Percentiles rank a stretch among this genome's conserved stretches.
These are phyloP conservation scores for Chlorophyllum brunneum DNA, from an alignment of 768 basidiomycete genomes.

Conservation along the genomic window DNA sequence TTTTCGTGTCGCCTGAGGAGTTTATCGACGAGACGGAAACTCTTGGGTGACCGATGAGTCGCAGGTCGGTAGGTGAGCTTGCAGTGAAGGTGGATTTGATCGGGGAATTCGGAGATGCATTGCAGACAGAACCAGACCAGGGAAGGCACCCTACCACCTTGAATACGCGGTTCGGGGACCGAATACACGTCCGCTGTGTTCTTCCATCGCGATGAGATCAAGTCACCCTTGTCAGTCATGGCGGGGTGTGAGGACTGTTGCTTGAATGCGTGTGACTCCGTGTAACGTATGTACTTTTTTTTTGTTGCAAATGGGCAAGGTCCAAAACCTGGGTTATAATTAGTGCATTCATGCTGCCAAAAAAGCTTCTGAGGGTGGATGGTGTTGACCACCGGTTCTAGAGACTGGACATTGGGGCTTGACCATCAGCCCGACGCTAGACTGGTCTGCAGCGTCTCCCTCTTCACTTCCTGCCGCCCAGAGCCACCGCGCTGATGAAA, in stretches of 20 bases:
- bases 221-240: conserved; percentile 15
- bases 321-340: too few species aligned
- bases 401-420: too few species aligned
- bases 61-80: conserved; percentile 33
- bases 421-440: too few species aligned
- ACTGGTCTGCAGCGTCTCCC: too few species aligned
- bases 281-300: too few species aligned
- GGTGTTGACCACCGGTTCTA: too few species aligned
- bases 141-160: conserved; percentile 38
- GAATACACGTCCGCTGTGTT: conserved; percentile 12
- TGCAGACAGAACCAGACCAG: conserved; percentile 50
- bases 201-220: conserved; percentile 16
- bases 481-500: neutral
- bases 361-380: too few species aligned
- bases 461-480: neutral
- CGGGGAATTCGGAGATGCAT: conserved; percentile 38
- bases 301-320: too few species aligned
- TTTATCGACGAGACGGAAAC: neutral
- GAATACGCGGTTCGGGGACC: conserved; percentile 21
- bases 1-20: too few species aligned
- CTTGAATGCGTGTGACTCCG: too few species aligned
- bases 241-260: conserved; percentile 7
- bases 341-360: too few species aligned
- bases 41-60: neutral
- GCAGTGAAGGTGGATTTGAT: conserved; percentile 35